These are phyloP conservation scores for Boletus rubroflammeus DNA, from an alignment of 768 basidiomycete species.

Conservation along the genomic window DNA sequence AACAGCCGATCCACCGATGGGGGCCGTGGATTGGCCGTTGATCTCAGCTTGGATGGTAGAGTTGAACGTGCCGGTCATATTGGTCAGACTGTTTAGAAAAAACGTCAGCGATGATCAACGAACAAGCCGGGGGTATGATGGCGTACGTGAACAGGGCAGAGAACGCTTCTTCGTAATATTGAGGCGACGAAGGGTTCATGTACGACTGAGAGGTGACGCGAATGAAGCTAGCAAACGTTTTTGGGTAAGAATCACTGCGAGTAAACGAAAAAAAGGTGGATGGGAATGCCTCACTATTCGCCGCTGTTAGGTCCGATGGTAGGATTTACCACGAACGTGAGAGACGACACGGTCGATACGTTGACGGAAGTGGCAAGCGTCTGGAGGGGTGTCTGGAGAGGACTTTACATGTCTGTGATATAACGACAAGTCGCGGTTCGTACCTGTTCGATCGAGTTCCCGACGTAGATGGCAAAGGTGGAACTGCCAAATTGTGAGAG, in stretches of 20 bases:
- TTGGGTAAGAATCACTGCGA: background rate
- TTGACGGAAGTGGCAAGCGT: slow-evolving; percentile 44
- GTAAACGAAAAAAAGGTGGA: too few relatives aligned
- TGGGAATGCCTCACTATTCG: slow-evolving; percentile 46
- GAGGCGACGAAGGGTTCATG: slow-evolving; percentile 49
- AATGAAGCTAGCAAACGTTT: slow-evolving; percentile 55
- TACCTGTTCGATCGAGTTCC: slow-evolving; percentile 62
- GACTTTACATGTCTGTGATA: background rate
- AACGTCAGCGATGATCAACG: background rate
- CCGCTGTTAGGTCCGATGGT: slow-evolving; percentile 51
- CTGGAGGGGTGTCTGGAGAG: slow-evolving; percentile 53
- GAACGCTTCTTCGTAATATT: slow-evolving; percentile 66
- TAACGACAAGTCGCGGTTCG: background rate
- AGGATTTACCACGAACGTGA: slow-evolving; percentile 51
- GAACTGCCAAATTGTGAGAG: slow-evolving; percentile 50
- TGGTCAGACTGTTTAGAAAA: slow-evolving; percentile 44
- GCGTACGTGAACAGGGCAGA: slow-evolving; percentile 74
- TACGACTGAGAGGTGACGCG: slow-evolving; percentile 60
- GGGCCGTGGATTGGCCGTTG: slow-evolving; percentile 55
- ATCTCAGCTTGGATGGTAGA: slow-evolving; percentile 53
- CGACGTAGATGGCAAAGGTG: slow-evolving; percentile 57
- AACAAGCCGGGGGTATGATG: background rate
- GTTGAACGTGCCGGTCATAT: slow-evolving; percentile 73
- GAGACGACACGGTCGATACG: slow-evolving; percentile 44
- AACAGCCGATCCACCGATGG: slow-evolving; percentile 41